Conservation (phyloP, 495 filamentous ascomycete species). For the Daldinia decipiens region DNA sequence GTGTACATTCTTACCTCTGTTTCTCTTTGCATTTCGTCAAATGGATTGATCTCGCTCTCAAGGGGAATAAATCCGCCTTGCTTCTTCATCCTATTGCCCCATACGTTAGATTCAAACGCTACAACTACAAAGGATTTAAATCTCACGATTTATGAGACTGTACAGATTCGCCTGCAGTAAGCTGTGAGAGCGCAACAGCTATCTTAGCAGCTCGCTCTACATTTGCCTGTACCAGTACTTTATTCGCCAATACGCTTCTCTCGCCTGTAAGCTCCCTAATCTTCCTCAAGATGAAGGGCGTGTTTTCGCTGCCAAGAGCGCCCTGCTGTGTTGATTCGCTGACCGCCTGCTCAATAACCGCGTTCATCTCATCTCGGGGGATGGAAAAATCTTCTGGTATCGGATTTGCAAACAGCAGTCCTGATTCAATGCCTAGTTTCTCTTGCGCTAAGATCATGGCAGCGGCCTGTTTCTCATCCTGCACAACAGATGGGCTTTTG, state of each 20-base stretch:
- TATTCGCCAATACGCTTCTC: constrained; percentile 77
- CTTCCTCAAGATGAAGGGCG: constrained; percentile 83
- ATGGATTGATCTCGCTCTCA: constrained; percentile 21
- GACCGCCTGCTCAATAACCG: constrained; percentile 76
- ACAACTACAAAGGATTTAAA: constrained; percentile 25
- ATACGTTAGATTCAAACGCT: constrained; percentile 33
- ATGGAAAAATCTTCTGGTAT: constrained; percentile 78
- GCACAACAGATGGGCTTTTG: constrained; percentile 77
- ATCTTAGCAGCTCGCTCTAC: constrained; percentile 81
- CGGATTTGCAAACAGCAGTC: constrained; percentile 88
- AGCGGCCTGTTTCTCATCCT: constrained; percentile 83
- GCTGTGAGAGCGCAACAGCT: constrained; percentile 76
- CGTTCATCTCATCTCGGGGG: constrained; percentile 76
- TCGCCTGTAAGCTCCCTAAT: constrained; percentile 84
- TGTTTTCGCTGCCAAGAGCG: constrained; percentile 79
- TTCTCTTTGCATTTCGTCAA: constrained; percentile 23
- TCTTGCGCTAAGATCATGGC: constrained; percentile 73
- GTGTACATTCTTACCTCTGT: constrained; percentile 40
- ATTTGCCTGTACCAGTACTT: constrained; percentile 80
- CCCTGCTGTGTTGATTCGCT: constrained; percentile 74
- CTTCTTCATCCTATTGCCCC: constrained; percentile 36
- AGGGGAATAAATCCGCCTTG: constrained; percentile 15
- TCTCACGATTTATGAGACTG: constrained; percentile 44
- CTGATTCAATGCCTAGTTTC: constrained; percentile 72
- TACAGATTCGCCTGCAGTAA: constrained; percentile 50